Evolutionary conservation across 2,329 filamentous ascomycete species (phyloP).

Genomic region (Aspergillus pseudotamarii): DNA sequence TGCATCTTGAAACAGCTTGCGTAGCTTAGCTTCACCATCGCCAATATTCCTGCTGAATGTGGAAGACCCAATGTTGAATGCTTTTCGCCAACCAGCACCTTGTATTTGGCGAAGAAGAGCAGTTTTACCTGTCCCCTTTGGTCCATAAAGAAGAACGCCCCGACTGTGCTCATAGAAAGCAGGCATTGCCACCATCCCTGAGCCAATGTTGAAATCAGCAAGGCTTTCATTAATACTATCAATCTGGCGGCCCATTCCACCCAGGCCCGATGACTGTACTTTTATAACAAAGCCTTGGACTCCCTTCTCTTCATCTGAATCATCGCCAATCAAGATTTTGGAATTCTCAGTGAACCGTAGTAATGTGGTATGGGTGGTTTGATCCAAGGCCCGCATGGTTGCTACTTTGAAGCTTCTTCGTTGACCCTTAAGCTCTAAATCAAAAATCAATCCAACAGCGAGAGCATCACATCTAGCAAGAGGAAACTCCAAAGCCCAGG

Average conservation of each 20-base stretch:
- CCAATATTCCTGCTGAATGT: conserved; percentile 39
- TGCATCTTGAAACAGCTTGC: conserved; percentile 71
- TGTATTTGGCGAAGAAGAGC: conserved; percentile 71
- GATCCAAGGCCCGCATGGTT: conserved; percentile 54
- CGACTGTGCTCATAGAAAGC: conserved; percentile 49
- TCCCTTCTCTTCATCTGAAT: conserved; percentile 20
- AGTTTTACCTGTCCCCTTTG: conserved; percentile 82
- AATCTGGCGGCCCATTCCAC: conserved; percentile 68
- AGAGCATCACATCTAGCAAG: conserved; percentile 65
- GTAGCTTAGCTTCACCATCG: conserved; percentile 58
- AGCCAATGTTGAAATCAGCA: conserved; percentile 51
- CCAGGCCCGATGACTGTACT: conserved; percentile 57
- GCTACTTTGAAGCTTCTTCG: conserved; percentile 65
- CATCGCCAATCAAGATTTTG: conserved; percentile 36
- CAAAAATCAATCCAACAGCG: conserved; percentile 70
- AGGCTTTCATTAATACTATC: conserved; percentile 69
- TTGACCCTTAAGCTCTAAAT: conserved; percentile 59
- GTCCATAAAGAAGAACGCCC: conserved; percentile 76
- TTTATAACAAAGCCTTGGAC: conserved; percentile 20
- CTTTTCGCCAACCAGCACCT: conserved; percentile 69
- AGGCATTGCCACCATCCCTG: conserved; percentile 39
- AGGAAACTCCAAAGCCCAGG: conserved; percentile 50
- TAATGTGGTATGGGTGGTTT: conserved; percentile 40
- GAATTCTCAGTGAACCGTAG: conserved; percentile 39
- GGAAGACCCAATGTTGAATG: conserved; percentile 54